Base-by-base conservation (phyloP, 805 yeast genomes). In the Candida alai region DNA sequence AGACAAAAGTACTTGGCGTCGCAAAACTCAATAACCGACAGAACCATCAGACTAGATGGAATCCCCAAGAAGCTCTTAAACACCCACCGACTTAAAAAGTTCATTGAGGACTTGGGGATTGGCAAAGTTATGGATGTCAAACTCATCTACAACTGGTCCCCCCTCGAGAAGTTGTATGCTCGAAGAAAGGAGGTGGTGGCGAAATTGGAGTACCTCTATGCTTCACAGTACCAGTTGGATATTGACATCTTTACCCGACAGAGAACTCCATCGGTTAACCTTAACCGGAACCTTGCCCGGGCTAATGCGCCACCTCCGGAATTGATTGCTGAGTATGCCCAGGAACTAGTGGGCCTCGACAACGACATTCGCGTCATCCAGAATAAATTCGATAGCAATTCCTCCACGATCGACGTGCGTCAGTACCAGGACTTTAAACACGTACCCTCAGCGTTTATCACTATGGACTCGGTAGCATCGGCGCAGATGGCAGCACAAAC, bases 1-100 rank as follows among this genome's bases (percentile, higher is more conserved):
- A 55, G 83, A 25, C 83, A 77, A 45, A 64, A 69, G 43, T 76
- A 74, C 49, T 55, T 77, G 37, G 83, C 82, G 1, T 65, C 76
- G 4, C 82, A 77, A 47, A 65, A 74, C 52, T 71, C 80, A 12
- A 59, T 77, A 31, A 75, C 80, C 2, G 83, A 77, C 51, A 54
- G 81, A 39, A 77, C 83, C 5, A 74, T 77, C 28, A 55, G 68
- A 31, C 54, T 77, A 12, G 73, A 74, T 30, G 76, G 77, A 24
- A 75, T 77, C 13, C 83, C 83, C 1, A 54, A 52, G 26, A 51
- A 58, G 24, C 53, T 77, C 44, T 39, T 63, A 28, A 42, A 40
- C 21, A 50, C 45, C 18, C 58, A 65, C 30, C 60, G 62, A 4
- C 56, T 77, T 32, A 70, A 69, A 36, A 40, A 49, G 12, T 78